Conservation (phyloP, 148 eudicot genomes). For the Polygonum aviculare region DNA sequence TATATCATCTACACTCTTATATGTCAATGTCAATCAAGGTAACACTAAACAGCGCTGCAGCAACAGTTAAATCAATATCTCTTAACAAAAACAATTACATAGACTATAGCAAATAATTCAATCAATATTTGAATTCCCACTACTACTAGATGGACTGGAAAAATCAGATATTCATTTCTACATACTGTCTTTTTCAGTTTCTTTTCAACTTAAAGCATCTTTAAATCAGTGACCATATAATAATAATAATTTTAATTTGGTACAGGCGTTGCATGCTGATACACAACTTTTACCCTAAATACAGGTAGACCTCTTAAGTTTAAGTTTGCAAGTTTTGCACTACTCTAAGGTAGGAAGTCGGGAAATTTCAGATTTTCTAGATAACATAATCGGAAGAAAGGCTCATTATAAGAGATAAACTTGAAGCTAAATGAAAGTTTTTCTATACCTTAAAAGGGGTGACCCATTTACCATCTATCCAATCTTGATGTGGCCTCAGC, state of each 20-base stretch:
- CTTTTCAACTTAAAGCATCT: background rate
- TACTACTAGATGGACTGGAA: too few relatives aligned
- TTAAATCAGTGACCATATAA: background rate
- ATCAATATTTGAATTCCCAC: background rate
- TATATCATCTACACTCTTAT: background rate
- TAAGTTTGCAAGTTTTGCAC: background rate
- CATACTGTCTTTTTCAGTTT: background rate
- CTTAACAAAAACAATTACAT: background rate
- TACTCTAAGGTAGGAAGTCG: background rate
- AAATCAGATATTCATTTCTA: background rate
- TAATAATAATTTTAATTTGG: background rate
- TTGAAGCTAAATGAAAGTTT: background rate
- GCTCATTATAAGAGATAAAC: background rate
- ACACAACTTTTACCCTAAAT: background rate
- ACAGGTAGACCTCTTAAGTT: background rate
- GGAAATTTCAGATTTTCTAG: background rate
- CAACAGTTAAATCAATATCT: background rate
- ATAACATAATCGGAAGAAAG: background rate
- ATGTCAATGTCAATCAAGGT: background rate
- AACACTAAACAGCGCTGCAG: background rate
- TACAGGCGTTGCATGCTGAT: background rate
- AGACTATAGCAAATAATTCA: background rate
- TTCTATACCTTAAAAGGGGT: conserved; percentile 45
- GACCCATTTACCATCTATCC: conserved; percentile 82
- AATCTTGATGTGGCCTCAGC: conserved; percentile 73